Percentiles rank a stretch among this genome's conserved stretches.
phyloP scores from a whole-genome alignment of 352 stramenopile genomes.

The Blastocystis sp. region DNA sequence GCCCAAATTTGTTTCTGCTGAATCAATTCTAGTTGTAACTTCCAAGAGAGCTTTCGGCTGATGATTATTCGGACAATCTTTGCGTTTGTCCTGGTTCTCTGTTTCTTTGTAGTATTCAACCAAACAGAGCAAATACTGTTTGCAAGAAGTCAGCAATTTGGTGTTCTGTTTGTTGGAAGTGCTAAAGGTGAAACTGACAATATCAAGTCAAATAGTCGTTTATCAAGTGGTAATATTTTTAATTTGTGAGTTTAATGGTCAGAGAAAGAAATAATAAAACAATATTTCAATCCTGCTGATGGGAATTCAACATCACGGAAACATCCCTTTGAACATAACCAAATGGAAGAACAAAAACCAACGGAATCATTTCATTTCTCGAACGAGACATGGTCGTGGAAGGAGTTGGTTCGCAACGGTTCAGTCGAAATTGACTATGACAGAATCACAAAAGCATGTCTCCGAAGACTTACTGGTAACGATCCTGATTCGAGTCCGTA shows the following conservation, averaged over 20 bases:
- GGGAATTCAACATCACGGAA: background rate
- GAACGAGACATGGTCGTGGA: conserved; percentile 4
- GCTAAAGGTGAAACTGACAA: too few species aligned
- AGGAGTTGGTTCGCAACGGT: background rate
- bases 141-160: too few species aligned
- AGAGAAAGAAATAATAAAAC: too few species aligned
- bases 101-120: background rate
- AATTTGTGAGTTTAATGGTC: too few species aligned
- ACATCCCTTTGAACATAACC: too few species aligned
- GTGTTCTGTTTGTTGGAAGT: too few species aligned
- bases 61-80: background rate
- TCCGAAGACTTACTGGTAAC: background rate
- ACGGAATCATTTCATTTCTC: background rate
- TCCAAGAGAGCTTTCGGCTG: too few species aligned
- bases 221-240: too few species aligned
- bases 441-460: background rate
- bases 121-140: background rate
- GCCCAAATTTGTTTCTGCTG: background rate
- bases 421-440: conserved; percentile 1
- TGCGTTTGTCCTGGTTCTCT: background rate
- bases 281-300: background rate
- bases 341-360: too few species aligned
- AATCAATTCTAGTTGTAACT: background rate
- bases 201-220: too few species aligned
- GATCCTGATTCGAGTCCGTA: background rate